A percentile compares a stretch with the other conserved stretches of the same genome.
These are phyloP conservation scores for Lagenidium sp. DNA, from an alignment of 352 stramenopile species.

Conservation along the genomic window DNA sequence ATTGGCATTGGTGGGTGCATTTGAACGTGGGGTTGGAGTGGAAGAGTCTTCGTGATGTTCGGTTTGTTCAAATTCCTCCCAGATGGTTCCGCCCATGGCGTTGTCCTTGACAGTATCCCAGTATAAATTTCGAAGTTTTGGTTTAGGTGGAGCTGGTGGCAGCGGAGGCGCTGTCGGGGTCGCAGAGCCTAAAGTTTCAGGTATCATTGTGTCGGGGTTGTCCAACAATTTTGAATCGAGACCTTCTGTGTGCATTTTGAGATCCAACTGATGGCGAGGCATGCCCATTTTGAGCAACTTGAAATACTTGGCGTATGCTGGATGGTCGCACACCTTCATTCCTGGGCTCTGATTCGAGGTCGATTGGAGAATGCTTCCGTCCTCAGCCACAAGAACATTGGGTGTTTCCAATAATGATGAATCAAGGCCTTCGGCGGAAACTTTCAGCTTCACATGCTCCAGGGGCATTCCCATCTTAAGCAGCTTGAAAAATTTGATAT, in stretches of 20 bases:
- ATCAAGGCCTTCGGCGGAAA: conserved; percentile 53
- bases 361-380: conserved; percentile 9
- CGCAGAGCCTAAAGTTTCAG: conserved; percentile 21
- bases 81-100: conserved; percentile 57
- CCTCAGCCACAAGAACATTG: conserved; percentile 20
- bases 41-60: too few species aligned
- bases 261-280: conserved; percentile 85
- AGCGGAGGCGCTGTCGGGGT: conserved; percentile 17
- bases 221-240: conserved; percentile 88
- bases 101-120: conserved; percentile 64
- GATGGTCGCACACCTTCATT: conserved; percentile 70
- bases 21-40: too few species aligned
- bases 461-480: conserved; percentile 79
- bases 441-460: conserved; percentile 87
- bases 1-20: conserved; percentile 38
- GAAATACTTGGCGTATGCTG: conserved; percentile 92
- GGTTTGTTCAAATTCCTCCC: conserved; percentile 62
- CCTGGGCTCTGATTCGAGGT: conserved; percentile 9
- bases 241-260: conserved; percentile 90
- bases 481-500: conserved; percentile 93
- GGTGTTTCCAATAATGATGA: conserved; percentile 47
- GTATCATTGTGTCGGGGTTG: conserved; percentile 61
- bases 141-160: conserved; percentile 45
- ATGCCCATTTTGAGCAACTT: conserved; percentile 95
- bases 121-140: conserved; percentile 77